These are phyloP conservation scores for Adansonia grandidieri DNA, from an alignment of 441 rosid genomes.

Conservation along the genomic window DNA sequence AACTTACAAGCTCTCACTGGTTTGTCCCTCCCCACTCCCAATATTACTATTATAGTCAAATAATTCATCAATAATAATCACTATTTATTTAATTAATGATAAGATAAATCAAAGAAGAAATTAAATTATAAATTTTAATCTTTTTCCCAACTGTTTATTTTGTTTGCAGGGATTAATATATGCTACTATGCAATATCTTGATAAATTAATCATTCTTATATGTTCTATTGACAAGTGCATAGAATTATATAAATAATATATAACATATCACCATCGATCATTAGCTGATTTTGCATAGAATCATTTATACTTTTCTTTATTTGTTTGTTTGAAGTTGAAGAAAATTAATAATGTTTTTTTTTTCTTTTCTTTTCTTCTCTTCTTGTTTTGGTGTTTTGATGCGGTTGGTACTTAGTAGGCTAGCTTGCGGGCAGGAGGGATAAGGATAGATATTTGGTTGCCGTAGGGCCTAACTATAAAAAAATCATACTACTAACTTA, in stretches of 20 bases:
- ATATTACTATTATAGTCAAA: not conserved
- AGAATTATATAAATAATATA: not conserved
- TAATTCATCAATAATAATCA: not conserved
- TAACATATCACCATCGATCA: not conserved
- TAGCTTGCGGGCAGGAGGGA: constrained; percentile 15
- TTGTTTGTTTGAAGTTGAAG: not conserved
- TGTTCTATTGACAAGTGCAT: not conserved
- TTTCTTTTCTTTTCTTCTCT: too few relatives aligned
- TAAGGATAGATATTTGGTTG: constrained; percentile 33
- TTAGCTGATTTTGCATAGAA: not conserved
- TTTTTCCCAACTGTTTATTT: not conserved
- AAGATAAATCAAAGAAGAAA: not conserved
- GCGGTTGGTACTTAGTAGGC: constrained; percentile 34
- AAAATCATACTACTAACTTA: not conserved
- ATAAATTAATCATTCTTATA: not conserved
- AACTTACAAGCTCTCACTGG: constrained; percentile 91
- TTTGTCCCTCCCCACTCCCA: constrained; percentile 27
- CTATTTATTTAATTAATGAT: not conserved
- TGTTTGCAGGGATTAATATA: constrained; percentile 2
- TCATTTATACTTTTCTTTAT: not conserved
- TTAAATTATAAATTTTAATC: not conserved
- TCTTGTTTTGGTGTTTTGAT: constrained; percentile 19
- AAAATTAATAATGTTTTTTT: not conserved
- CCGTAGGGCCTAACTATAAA: constrained; percentile 43
- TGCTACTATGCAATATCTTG: not conserved